Evolutionary conservation across 768 basidiomycete species (phyloP), one percentile per base, ranked within the genome.

Genomic region (Tulasnella sp.): DNA sequence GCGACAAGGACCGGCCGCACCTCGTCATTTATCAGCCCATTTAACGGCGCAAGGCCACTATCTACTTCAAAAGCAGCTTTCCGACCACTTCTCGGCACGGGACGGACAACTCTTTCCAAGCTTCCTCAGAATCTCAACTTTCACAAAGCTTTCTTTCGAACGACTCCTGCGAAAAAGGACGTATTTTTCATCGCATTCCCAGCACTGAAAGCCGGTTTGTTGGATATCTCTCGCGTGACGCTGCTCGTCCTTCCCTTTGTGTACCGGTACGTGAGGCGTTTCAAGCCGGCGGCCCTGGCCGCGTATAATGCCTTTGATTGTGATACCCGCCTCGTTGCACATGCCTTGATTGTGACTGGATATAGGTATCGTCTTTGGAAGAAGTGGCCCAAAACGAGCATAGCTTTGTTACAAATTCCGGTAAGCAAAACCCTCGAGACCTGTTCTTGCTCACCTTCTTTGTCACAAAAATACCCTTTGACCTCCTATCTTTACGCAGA

Each of bases 101-200:
- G 21, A 52, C 48, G 36, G 74, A 42, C 74, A 42, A 21, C 74
- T 2, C 40, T 2, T 8, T 75, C n/a, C 39, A 24, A 46, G 36
- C 18, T 39, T 18, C 74, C 21, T 21, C 71, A n/a, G 27, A 72
- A 36, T 3, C 24, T 52, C 48, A 52, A 75, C 74, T 12, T 75
- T 16, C 77, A 78, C 19, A 38, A 62, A 39, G 58, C 62, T 21
- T 24, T 21, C 44, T 87, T 88, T 79, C 86, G 85, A 75, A 80
- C 86, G 6, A 81, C 85, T 8, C 72, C 79, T 3, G 76, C 80
- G 0, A 80, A 85, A 0, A 78, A 81, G 9, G 87, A 88, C 82
- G 84, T 88, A 62, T 85, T 88, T 80, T 87, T 87, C 83, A 80
- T 87, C 62, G 82, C 86, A 4, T 83, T 87, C 21, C 87, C 87